phyloP scores from a whole-genome alignment of 352 stramenopile species.

The Paralagenidium karlingii region DNA sequence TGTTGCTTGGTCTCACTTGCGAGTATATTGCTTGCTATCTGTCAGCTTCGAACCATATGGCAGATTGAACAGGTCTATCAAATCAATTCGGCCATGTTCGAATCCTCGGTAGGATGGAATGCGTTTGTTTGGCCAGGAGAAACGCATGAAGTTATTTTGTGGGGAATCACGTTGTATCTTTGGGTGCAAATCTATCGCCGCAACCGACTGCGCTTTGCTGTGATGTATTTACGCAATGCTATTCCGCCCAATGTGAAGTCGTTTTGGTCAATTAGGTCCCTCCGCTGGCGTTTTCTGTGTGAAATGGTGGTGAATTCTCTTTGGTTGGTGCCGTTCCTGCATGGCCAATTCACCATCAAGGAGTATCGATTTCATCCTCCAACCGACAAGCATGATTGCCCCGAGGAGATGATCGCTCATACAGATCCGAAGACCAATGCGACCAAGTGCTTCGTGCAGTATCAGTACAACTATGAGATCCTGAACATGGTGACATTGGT shows the following conservation, averaged over 20 bases:
- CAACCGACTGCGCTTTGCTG: constrained; percentile 37
- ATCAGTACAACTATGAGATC: constrained; percentile 45
- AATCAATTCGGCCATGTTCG: constrained; percentile 2
- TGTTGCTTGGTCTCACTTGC: constrained; percentile 18
- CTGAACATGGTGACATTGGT: constrained; percentile 43
- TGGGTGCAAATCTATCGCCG: constrained; percentile 26
- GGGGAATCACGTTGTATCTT: constrained; percentile 24
- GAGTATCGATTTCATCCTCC: constrained; percentile 27
- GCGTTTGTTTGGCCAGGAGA: constrained; percentile 46
- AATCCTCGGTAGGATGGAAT: constrained; percentile 11
- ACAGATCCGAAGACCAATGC: constrained; percentile 2
- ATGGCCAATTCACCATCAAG: constrained; percentile 21
- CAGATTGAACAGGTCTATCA: constrained; percentile 11
- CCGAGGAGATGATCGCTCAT: constrained; percentile 11
- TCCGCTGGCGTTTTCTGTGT: constrained; percentile 13
- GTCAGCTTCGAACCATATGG: constrained; percentile 53
- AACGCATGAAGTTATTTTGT: constrained; percentile 25
- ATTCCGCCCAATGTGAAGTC: constrained; percentile 16
- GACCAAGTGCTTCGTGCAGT: constrained; percentile 22
- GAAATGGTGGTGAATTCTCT: constrained; percentile 25
- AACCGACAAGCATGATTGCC: constrained; percentile 13
- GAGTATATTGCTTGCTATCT: constrained; percentile 23
- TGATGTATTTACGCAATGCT: constrained; percentile 33
- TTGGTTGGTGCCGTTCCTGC: constrained; percentile 36
- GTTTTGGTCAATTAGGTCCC: constrained; percentile 5